Conservation (phyloP, 2,329 filamentous ascomycete genomes). For the Talaromyces sp. region DNA sequence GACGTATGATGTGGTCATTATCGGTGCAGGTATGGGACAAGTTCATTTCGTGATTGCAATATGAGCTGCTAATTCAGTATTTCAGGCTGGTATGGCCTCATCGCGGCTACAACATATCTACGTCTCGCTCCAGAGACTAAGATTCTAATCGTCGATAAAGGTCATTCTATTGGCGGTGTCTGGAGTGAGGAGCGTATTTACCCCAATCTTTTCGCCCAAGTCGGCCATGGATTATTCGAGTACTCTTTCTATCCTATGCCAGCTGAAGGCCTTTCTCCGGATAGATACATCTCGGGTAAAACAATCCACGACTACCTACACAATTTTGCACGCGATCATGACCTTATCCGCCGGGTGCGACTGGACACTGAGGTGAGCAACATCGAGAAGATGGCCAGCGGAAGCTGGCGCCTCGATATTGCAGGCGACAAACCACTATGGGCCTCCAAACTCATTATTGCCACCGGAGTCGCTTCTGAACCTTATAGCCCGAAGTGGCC, state of each 20-base stretch:
- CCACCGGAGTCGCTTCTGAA: neutral
- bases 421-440: neutral
- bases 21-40: neutral
- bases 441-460: neutral
- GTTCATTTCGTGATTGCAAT: neutral
- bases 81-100: neutral
- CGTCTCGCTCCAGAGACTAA: neutral
- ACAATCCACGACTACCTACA: conserved; percentile 2
- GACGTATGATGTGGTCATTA: neutral
- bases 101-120: neutral
- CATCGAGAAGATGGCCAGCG: neutral
- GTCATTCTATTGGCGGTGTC: neutral
- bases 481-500: neutral
- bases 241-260: conserved; percentile 2
- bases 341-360: neutral
- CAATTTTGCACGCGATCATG: neutral
- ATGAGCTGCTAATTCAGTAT: neutral
- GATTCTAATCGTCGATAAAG: neutral
- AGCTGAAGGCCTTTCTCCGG: neutral
- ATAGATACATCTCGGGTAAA: neutral
- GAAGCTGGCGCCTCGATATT: neutral
- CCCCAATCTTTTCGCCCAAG: neutral
- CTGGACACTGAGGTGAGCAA: neutral
- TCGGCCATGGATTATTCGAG: conserved; percentile 1
- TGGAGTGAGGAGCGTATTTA: conserved; percentile 1